Conservation (phyloP, 352 stramenopile genomes). For the Phytopythium cucurbitacearum region DNA sequence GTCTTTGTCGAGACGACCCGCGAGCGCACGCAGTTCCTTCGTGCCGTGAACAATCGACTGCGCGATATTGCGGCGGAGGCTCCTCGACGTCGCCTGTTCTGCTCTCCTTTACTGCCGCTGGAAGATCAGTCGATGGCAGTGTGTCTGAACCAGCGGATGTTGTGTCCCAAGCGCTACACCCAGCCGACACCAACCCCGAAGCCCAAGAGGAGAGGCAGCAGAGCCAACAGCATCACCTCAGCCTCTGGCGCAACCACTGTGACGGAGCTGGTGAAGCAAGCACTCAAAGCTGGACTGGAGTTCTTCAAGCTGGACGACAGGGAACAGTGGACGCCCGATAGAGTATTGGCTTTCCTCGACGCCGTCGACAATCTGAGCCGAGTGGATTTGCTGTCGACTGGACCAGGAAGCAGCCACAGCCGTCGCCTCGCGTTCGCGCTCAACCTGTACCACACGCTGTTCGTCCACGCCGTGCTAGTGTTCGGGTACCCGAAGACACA, state of each 20-base stretch:
- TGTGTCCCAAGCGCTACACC: constrained; percentile 9
- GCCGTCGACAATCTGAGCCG: constrained; percentile 42
- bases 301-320: constrained; percentile 22
- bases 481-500: constrained; percentile 45
- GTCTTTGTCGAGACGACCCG: constrained; percentile 46
- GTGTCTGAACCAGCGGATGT: constrained; percentile 51
- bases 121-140: constrained; percentile 33
- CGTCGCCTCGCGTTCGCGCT: constrained; percentile 71
- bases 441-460: constrained; percentile 89
- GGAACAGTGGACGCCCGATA: constrained; percentile 11
- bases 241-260: neutral
- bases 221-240: neutral
- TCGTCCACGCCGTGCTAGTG: constrained; percentile 65
- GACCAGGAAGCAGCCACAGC: constrained; percentile 15
- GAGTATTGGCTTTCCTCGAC: constrained; percentile 43
- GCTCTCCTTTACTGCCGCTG: constrained; percentile 14
- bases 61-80: constrained; percentile 6
- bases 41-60: constrained; percentile 25
- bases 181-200: too few relatives aligned
- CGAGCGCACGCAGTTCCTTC: constrained; percentile 21
- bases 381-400: constrained; percentile 23
- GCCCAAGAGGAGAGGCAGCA: neutral
- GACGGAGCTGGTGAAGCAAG: constrained; percentile 17
- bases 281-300: constrained; percentile 21
- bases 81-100: constrained; percentile 6